phyloP scores from a whole-genome alignment of 306 rosid species.

The Canavalia gladiata region DNA sequence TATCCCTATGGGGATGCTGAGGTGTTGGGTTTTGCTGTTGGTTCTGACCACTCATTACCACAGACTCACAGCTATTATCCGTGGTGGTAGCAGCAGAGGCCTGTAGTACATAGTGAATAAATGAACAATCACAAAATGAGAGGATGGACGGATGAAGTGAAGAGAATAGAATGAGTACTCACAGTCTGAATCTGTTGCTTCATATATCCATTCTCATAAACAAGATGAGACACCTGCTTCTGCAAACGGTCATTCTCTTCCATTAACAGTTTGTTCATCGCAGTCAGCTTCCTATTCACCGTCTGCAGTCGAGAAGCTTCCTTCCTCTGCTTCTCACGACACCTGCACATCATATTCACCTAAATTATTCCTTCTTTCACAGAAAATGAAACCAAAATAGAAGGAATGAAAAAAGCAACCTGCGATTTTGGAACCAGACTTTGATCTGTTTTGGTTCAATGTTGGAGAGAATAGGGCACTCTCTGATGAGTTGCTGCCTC shows the following conservation, averaged over 20 bases:
- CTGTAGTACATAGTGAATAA: constrained; percentile 41
- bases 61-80: constrained; percentile 99
- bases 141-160: too few species aligned
- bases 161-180: constrained; percentile 11
- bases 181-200: constrained; percentile 82
- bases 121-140: too few species aligned
- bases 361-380: too few species aligned
- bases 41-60: constrained; percentile 98
- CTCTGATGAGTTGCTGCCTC: constrained; percentile 95
- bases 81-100: constrained; percentile 91
- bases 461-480: constrained; percentile 88
- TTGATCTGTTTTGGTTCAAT: constrained; percentile 99
- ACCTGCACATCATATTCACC: constrained; percentile 53
- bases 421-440: constrained; percentile 98
- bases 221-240: constrained; percentile 97
- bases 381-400: background rate
- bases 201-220: constrained; percentile 93
- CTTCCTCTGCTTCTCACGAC: constrained; percentile 98
- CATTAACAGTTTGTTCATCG: constrained; percentile 94
- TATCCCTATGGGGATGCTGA: constrained; percentile 94
- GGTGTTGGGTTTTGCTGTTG: constrained; percentile 98
- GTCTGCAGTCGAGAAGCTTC: constrained; percentile 93
- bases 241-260: constrained; percentile 98
- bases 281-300: constrained; percentile 84
- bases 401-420: constrained; percentile 53